Conservation (phyloP, 352 stramenopile species). For the Pythium sukuiense region DNA sequence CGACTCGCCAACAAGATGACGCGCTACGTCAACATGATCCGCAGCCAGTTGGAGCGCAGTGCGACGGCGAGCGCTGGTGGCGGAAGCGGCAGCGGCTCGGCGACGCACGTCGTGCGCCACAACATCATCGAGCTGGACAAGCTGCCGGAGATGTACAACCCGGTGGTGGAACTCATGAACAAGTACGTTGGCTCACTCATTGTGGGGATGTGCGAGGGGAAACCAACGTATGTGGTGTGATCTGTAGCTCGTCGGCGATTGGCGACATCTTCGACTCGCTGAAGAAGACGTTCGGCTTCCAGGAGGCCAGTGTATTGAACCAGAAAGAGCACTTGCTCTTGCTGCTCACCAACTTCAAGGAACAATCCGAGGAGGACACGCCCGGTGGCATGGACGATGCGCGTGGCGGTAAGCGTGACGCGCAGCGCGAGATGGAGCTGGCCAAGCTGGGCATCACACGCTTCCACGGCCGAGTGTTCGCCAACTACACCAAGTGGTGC, state of each 20-base stretch:
- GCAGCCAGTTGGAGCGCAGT: conserved; percentile 69
- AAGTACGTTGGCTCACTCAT: conserved; percentile 36
- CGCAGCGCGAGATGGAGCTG: conserved; percentile 63
- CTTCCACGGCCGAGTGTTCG: conserved; percentile 73
- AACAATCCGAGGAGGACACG: conserved; percentile 58
- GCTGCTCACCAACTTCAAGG: conserved; percentile 82
- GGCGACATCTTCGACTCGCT: conserved; percentile 91
- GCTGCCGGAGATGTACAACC: conserved; percentile 69
- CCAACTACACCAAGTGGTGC: conserved; percentile 88
- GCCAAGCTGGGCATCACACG: conserved; percentile 72
- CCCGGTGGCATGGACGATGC: conserved; percentile 30
- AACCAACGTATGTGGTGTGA: conserved; percentile 13
- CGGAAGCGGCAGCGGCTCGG: background rate
- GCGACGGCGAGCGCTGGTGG: conserved; percentile 31
- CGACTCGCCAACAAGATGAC: conserved; percentile 85
- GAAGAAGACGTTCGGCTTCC: conserved; percentile 95
- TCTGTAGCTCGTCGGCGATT: conserved; percentile 41
- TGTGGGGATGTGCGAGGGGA: conserved; percentile 1
- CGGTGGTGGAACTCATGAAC: conserved; percentile 49
- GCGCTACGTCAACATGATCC: conserved; percentile 88
- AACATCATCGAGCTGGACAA: conserved; percentile 76
- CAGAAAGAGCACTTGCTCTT: conserved; percentile 80
- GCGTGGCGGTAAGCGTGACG: conserved; percentile 39
- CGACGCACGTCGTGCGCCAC: conserved; percentile 20
- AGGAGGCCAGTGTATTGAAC: conserved; percentile 84